These are phyloP conservation scores for Aristolochia contorta DNA, from an alignment of 164 flowering plant genomes.

Conservation along the genomic window DNA sequence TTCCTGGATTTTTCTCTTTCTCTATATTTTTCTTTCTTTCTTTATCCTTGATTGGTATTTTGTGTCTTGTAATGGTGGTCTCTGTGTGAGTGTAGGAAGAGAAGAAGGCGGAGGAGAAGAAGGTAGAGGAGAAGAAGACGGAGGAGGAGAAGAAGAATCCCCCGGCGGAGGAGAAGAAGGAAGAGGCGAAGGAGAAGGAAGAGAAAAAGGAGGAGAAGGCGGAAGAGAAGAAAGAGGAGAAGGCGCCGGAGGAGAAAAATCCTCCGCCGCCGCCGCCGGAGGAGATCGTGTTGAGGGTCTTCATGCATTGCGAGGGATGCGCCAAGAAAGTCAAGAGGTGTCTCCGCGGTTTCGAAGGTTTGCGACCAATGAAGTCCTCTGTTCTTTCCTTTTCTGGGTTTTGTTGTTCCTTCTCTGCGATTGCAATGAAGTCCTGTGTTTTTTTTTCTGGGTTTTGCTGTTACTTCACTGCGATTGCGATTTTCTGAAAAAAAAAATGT, in stretches of 20 bases:
- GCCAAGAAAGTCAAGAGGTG: constrained; percentile 61
- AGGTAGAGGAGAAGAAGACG: neutral
- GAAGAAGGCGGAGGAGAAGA: neutral
- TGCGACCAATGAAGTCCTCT: neutral
- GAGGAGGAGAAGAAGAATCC: neutral
- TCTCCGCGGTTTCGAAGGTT: constrained; percentile 67
- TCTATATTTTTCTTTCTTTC: too few relatives aligned
- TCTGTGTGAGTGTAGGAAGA: neutral
- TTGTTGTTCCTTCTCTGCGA: too few relatives aligned
- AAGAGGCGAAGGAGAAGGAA: neutral
- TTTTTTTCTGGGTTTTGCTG: too few relatives aligned
- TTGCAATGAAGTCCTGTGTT: neutral
- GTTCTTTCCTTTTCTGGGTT: neutral
- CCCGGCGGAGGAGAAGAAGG: neutral
- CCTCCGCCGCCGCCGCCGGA: constrained; percentile 15
- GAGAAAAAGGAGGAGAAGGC: neutral
- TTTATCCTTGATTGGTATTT: too few relatives aligned
- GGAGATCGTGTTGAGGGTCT: constrained; percentile 50
- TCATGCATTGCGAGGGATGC: constrained; percentile 96
- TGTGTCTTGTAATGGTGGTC: too few relatives aligned
- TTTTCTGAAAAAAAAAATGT: neutral
- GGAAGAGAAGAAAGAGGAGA: constrained; percentile 1
- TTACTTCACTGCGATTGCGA: too few relatives aligned
- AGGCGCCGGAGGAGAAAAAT: constrained; percentile 10
- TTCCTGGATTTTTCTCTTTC: too few relatives aligned